Evolutionary conservation across 176 grass and related monocot species (phyloP).

Genomic region (Aegilops umbellulata): DNA sequence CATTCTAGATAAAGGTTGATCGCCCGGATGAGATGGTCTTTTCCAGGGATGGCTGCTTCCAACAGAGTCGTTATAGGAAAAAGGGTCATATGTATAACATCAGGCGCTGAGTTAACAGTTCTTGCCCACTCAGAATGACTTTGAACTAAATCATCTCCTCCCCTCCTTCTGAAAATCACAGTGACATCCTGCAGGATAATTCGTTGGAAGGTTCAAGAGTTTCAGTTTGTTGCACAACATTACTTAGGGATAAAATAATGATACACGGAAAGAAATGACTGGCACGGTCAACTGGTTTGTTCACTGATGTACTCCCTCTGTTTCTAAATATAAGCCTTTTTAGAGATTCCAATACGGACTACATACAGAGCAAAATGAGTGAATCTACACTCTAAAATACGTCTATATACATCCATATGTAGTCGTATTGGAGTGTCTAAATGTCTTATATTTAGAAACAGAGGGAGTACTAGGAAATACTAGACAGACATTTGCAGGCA

Average conservation of each 20-base stretch:
- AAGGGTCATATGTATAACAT: conserved; percentile 68
- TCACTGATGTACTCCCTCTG: not conserved
- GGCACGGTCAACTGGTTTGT: not conserved
- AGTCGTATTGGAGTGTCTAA: no score
- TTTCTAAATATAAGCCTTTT: no score
- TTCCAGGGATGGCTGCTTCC: conserved; percentile 43
- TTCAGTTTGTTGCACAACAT: not conserved
- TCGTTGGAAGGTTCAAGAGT: conserved; percentile 8
- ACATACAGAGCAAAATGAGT: no score
- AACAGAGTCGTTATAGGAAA: conserved; percentile 59
- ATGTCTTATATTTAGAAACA: no score
- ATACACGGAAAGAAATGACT: not conserved
- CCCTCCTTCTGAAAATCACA: conserved; percentile 75
- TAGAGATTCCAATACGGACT: no score
- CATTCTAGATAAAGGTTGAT: conserved; percentile 81
- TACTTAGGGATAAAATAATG: not conserved
- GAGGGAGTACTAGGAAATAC: not conserved
- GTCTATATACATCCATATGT: no score
- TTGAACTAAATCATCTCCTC: conserved; percentile 67
- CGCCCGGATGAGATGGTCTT: conserved; percentile 51
- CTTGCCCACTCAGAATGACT: conserved; percentile 49
- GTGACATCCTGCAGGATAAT: conserved; percentile 63
- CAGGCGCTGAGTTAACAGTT: conserved; percentile 51
- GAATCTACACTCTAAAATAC: no score
- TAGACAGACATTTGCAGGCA: not conserved